Conservation (phyloP, 169 alveolate species). For the Ichthyophthirius multifiliis region DNA sequence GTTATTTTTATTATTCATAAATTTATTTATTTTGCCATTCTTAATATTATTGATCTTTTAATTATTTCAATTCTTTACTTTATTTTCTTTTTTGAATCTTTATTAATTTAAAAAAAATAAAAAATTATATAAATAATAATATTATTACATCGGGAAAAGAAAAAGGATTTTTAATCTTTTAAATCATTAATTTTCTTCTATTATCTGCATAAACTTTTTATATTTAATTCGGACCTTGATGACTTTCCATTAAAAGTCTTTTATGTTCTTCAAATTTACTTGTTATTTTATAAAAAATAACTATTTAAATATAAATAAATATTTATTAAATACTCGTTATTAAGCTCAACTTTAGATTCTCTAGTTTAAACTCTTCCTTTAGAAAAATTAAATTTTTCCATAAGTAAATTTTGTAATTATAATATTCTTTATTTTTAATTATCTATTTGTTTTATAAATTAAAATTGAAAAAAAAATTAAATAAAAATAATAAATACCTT, state of each 20-base stretch:
- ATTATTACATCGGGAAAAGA: background rate
- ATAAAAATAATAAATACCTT: too few relatives aligned
- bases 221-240: background rate
- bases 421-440: background rate
- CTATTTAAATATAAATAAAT: background rate
- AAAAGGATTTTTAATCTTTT: background rate
- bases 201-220: background rate
- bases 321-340: background rate
- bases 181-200: background rate
- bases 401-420: background rate
- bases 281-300: background rate
- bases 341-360: constrained; percentile 6
- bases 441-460: too few relatives aligned
- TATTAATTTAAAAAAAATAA: background rate
- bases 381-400: background rate
- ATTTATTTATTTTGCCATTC: too few relatives aligned
- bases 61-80: too few relatives aligned
- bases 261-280: background rate
- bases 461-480: too few relatives aligned
- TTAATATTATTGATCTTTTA: too few relatives aligned
- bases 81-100: background rate
- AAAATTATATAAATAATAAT: background rate
- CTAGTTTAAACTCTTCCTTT: background rate
- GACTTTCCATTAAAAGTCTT: background rate
- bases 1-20: too few relatives aligned